phyloP scores from a whole-genome alignment of 768 basidiomycete genomes.

The Holtermanniella nyarrowii region DNA sequence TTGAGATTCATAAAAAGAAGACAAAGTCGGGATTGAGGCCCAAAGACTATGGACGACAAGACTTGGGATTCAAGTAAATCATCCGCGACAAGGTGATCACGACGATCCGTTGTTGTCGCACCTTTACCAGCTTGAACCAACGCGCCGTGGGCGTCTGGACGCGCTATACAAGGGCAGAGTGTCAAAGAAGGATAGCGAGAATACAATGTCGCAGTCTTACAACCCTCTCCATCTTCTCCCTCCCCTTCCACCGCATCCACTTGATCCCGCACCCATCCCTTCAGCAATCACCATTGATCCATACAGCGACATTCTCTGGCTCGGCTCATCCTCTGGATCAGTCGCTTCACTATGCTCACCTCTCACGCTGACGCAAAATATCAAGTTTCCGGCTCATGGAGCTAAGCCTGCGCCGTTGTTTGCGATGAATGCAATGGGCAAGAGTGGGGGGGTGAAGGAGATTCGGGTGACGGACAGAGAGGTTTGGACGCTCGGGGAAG shows the following conservation, averaged over 20 bases:
- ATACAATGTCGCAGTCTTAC: slow-evolving; percentile 21
- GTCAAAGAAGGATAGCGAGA: background rate
- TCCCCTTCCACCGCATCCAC: slow-evolving; percentile 22
- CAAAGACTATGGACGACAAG: too few relatives aligned
- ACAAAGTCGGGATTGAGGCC: too few relatives aligned
- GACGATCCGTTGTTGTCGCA: too few relatives aligned
- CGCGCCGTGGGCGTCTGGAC: background rate
- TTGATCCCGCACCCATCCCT: slow-evolving; percentile 44
- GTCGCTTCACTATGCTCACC: slow-evolving; percentile 57
- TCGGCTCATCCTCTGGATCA: slow-evolving; percentile 61
- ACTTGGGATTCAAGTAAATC: too few relatives aligned
- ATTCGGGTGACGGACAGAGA: slow-evolving; percentile 68
- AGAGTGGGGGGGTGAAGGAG: slow-evolving; percentile 53
- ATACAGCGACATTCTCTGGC: slow-evolving; percentile 80
- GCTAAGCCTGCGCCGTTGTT: slow-evolving; percentile 34
- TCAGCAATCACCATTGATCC: slow-evolving; percentile 82
- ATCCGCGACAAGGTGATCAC: too few relatives aligned
- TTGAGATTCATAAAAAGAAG: too few relatives aligned
- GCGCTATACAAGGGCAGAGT: too few relatives aligned
- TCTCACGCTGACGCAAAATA: slow-evolving; percentile 27
- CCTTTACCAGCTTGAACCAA: too few relatives aligned
- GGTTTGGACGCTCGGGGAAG: slow-evolving; percentile 46
- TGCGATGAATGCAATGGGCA: slow-evolving; percentile 18
- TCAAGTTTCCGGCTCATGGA: slow-evolving; percentile 36
- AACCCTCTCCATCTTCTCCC: slow-evolving; percentile 37